Evolutionary conservation across 208 protist genomes (phyloP).

Genomic region (Leishmania martiniquensis): DNA sequence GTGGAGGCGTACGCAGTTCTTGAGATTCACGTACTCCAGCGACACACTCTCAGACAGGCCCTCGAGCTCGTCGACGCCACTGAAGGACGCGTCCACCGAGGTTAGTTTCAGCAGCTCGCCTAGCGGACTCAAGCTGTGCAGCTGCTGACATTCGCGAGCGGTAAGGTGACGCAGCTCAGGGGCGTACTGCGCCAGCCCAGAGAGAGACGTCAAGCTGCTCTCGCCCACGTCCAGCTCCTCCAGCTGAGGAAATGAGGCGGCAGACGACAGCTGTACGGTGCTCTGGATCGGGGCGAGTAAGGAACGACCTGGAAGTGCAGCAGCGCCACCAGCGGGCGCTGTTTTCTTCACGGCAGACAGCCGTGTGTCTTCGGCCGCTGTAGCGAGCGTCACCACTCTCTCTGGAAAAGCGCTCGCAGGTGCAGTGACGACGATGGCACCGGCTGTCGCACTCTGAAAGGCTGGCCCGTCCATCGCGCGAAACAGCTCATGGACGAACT

Average conservation of each 20-base stretch:
- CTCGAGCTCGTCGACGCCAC: constrained; percentile 15
- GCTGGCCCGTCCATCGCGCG: not conserved
- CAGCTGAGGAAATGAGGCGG: constrained; percentile 8
- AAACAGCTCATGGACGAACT: constrained; percentile 18
- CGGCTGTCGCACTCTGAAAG: not conserved
- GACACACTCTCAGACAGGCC: constrained; percentile 18
- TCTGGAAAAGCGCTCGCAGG: not conserved
- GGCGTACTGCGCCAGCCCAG: constrained; percentile 8
- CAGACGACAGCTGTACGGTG: not conserved
- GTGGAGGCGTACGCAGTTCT: constrained; percentile 22
- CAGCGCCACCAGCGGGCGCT: not conserved
- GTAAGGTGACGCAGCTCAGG: constrained; percentile 28
- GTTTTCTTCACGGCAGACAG: not conserved
- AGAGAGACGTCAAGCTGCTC: constrained; percentile 14
- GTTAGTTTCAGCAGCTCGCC: constrained; percentile 10
- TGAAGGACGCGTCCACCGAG: constrained; percentile 27
- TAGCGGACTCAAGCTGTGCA: constrained; percentile 26
- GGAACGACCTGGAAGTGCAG: not conserved
- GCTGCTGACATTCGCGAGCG: constrained; percentile 21
- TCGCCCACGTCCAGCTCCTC: constrained; percentile 29
- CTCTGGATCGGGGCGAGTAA: not conserved
- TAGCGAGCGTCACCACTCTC: not conserved
- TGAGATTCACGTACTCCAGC: constrained; percentile 28
- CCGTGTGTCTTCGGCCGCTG: not conserved
- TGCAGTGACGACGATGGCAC: not conserved